Evolutionary conservation across 345 rosid genomes (phyloP).

Genomic region (Euclidium syriacum): DNA sequence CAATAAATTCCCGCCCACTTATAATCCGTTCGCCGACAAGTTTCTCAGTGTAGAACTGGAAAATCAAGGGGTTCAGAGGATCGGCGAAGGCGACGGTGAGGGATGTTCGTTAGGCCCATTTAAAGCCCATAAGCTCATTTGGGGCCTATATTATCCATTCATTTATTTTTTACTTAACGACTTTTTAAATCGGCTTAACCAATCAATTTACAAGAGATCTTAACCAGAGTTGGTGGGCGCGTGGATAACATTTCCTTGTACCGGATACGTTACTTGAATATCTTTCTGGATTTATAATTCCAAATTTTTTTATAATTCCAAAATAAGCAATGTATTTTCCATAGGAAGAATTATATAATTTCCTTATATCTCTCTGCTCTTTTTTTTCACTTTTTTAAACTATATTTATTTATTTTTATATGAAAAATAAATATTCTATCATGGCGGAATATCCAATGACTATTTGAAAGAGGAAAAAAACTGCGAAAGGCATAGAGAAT

Average conservation of each 20-base stretch:
- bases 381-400: too few relatives aligned
- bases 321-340: neutral
- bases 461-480: neutral
- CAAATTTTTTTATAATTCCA: too few relatives aligned
- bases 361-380: too few relatives aligned
- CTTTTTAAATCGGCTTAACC: neutral
- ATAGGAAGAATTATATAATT: too few relatives aligned
- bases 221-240: neutral
- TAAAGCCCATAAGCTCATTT: neutral
- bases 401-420: neutral
- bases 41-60: neutral
- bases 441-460: conserved; percentile 31
- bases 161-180: neutral
- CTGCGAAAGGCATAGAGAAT: conserved; percentile 25
- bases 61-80: neutral
- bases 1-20: conserved; percentile 17
- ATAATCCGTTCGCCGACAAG: conserved; percentile 12
- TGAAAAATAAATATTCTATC: neutral
- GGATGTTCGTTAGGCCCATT: neutral
- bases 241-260: neutral
- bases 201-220: neutral
- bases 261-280: neutral
- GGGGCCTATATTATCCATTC: neutral
- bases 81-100: neutral
- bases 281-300: neutral